Conservation (phyloP, 768 basidiomycete species). For the Boletus barrowsii region DNA sequence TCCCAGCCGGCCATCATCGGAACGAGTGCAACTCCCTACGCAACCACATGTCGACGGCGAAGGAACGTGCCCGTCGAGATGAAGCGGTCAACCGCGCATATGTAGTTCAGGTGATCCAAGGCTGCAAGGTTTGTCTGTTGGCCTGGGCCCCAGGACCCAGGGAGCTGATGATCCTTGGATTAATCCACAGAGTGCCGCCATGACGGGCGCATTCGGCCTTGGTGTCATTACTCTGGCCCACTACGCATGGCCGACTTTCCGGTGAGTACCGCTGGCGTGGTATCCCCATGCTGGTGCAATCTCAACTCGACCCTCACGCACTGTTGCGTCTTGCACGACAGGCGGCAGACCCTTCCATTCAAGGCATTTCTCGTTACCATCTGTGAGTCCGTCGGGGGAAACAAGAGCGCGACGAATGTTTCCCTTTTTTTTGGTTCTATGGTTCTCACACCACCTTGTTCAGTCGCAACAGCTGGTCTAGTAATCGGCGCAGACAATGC, state of each 20-base stretch:
- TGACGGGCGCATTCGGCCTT: conserved; percentile 51
- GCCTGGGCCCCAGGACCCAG: neutral
- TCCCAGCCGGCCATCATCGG: no score
- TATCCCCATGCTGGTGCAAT: neutral
- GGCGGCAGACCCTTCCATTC: conserved; percentile 77
- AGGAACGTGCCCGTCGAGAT: conserved; percentile 39
- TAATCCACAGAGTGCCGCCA: conserved; percentile 48
- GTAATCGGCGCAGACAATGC: conserved; percentile 76
- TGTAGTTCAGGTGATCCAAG: conserved; percentile 56
- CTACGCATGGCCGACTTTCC: conserved; percentile 69
- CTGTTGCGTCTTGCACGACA: conserved; percentile 23
- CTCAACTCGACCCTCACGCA: neutral
- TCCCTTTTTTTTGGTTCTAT: neutral
- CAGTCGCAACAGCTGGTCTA: conserved; percentile 64
- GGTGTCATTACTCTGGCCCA: conserved; percentile 64
- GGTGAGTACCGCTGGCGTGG: conserved; percentile 39
- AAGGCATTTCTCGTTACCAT: conserved; percentile 76
- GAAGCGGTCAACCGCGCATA: conserved; percentile 60
- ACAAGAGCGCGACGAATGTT: no score
- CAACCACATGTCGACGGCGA: conserved; percentile 22
- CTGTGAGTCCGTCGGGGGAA: conserved; percentile 42
- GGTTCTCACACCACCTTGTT: conserved; percentile 8
- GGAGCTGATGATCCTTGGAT: neutral
- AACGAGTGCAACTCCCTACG: no score
- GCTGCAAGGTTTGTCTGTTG: conserved; percentile 43